These are phyloP conservation scores for Pichia pseudocactophila DNA, from an alignment of 805 yeast species.

Conservation along the genomic window DNA sequence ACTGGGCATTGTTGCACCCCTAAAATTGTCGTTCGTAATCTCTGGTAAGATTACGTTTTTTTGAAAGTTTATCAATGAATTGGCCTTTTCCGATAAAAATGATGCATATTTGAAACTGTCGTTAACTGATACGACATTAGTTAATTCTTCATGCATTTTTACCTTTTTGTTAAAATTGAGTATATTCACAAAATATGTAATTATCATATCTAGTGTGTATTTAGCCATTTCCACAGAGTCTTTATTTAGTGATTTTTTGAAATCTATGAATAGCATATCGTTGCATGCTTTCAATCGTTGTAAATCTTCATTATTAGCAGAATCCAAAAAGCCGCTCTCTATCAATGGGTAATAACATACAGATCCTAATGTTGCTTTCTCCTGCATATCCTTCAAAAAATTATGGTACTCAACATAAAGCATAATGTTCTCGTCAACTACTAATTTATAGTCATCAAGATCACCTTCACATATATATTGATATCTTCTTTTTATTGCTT, in stretches of 20 bases:
- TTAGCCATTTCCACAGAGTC: slow-evolving; percentile 6
- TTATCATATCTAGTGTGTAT: slow-evolving; percentile 6
- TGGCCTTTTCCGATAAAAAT: slow-evolving; percentile 10
- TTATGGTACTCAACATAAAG: background rate
- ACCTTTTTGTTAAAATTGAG: slow-evolving; percentile 3
- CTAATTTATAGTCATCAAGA: background rate
- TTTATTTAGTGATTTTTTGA: background rate
- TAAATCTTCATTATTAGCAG: slow-evolving; percentile 36
- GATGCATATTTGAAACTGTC: slow-evolving; percentile 8
- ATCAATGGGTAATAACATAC: slow-evolving; percentile 40
- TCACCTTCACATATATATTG: background rate
- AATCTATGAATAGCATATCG: background rate
- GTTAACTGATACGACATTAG: background rate
- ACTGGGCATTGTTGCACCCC: too few species aligned
- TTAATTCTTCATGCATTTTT: background rate
- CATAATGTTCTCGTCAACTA: background rate
- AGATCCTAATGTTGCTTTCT: slow-evolving; percentile 6
- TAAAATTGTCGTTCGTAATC: background rate
- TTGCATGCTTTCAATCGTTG: background rate
- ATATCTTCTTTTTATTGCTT: slow-evolving; percentile 5
- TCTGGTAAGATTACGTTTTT: slow-evolving; percentile 15
- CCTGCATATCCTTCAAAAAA: background rate
- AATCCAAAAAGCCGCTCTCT: slow-evolving; percentile 42
- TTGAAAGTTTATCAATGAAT: slow-evolving; percentile 16
- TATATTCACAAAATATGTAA: slow-evolving; percentile 8